Conservation (phyloP, 2,329 filamentous ascomycete species). For the Ophiostoma ips region DNA sequence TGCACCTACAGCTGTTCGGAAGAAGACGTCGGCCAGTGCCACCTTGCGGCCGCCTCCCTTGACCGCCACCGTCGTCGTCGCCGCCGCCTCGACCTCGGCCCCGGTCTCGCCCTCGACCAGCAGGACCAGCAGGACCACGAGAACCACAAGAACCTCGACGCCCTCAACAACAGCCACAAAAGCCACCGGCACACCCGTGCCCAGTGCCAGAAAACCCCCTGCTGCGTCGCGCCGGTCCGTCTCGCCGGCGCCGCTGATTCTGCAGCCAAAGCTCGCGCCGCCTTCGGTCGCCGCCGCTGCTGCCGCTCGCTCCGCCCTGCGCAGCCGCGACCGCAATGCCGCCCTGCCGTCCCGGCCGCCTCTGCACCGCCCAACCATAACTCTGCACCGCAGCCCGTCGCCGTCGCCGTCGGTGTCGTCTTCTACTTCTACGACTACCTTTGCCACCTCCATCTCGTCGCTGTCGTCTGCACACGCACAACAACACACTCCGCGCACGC, state of each 20-base stretch:
- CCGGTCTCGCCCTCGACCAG: neutral
- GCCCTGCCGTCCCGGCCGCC: conserved; percentile 5
- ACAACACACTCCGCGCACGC: neutral
- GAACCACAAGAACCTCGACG: too few relatives aligned
- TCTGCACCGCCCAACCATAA: conserved; percentile 1
- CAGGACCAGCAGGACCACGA: neutral
- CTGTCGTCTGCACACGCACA: neutral
- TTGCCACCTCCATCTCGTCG: too few relatives aligned
- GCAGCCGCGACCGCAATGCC: conserved; percentile 26
- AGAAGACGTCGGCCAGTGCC: neutral
- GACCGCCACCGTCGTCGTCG: neutral
- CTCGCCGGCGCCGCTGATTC: too few relatives aligned
- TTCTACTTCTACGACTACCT: conserved; percentile 4
- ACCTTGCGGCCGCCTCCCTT: neutral
- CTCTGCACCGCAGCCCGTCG: conserved; percentile 1
- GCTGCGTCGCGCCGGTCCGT: too few relatives aligned
- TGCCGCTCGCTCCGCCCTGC: neutral
- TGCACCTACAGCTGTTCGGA: neutral
- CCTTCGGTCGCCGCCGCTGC: conserved; percentile 16
- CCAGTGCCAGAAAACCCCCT: too few relatives aligned
- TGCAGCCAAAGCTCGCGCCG: too few relatives aligned
- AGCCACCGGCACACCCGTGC: too few relatives aligned
- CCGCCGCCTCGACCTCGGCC: neutral
- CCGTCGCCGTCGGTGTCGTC: neutral
- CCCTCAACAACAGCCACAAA: too few relatives aligned